Evolutionary conservation across 148 eudicot species (phyloP), one percentile per base, ranked within the genome.

Genomic region (Amaranthus hypochondriacus): DNA sequence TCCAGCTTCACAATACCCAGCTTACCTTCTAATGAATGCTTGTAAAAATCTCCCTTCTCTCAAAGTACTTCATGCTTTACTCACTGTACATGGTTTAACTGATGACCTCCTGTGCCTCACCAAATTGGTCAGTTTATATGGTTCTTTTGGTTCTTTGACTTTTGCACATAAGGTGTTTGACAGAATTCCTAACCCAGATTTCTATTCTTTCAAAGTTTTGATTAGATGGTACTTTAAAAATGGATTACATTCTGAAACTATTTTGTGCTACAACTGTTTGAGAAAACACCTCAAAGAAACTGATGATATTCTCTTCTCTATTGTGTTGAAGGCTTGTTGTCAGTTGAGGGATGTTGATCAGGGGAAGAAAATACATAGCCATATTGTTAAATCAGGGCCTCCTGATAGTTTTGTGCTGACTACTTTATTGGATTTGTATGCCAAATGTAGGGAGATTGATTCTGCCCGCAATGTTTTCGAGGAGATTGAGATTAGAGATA

Each of bases 351-450:
- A 82, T 69, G 0, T 92, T 15, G 75, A 63, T 51, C 86, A 81
- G 78, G 97, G 92, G 78, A 84, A 76, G 87, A 87, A 80, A 64
- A 81, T 89, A 70, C 97, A 92, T 67, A 81, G 97, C 39, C 73
- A 82, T 74, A 66, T 92, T 76, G 81, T 91, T 48, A 88, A 89
- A 74, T 81, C 78, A 9, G 93, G 93, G 66, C 70, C 66, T 64
- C 80, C 77, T 9, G 92, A 93, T 77, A 71, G 86, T 55, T 87
- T 90, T 84, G 92, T 90, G 68, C 82, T 86, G 73, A 86, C 87
- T 10, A 87, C 92, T 76, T 82, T 93, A 68, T 87, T 90, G 21
- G 93, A 93, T 81, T 72, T 93, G 89, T 90, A 93, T 79, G 93
- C 89, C 0, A 93, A 90, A 79, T 89, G 90, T 77, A 89, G 92